Percentiles rank a stretch among this genome's conserved stretches.
phyloP scores from a whole-genome alignment of 1,284 basidiomycete genomes.

The Wallemia mellicola region DNA sequence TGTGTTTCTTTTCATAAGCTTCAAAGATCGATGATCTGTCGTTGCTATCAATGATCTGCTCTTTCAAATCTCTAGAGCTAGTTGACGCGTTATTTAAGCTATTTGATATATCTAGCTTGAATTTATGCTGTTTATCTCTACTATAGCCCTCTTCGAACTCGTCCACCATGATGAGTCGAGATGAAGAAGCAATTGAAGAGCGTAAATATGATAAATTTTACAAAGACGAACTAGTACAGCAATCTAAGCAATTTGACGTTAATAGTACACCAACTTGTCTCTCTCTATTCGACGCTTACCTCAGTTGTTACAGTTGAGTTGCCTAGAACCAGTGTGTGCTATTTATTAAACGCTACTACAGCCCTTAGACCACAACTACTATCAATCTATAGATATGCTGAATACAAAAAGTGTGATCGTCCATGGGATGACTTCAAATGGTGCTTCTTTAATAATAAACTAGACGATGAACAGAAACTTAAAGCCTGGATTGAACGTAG shows the following conservation, averaged over 20 bases:
- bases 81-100: not conserved
- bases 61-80: not conserved
- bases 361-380: constrained; percentile 54
- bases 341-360: constrained; percentile 12
- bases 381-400: constrained; percentile 59
- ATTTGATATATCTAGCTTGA: not conserved
- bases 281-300: constrained; percentile 42
- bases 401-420: constrained; percentile 37
- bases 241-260: not conserved
- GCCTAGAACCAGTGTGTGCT: constrained; percentile 5
- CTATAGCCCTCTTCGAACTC: not conserved
- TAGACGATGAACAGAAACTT: constrained; percentile 42
- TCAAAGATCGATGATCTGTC: not conserved
- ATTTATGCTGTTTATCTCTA: not conserved
- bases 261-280: constrained; percentile 36
- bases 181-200: not conserved
- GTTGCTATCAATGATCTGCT: not conserved
- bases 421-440: constrained; percentile 87
- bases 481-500: constrained; percentile 53
- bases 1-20: not conserved
- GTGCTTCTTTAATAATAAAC: constrained; percentile 54
- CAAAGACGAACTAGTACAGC: not conserved
- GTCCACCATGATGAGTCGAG: not conserved
- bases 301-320: constrained; percentile 35
- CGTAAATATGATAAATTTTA: not conserved